Base-by-base conservation (phyloP, 805 yeast genomes). In the Isabelozyma heimii region DNA sequence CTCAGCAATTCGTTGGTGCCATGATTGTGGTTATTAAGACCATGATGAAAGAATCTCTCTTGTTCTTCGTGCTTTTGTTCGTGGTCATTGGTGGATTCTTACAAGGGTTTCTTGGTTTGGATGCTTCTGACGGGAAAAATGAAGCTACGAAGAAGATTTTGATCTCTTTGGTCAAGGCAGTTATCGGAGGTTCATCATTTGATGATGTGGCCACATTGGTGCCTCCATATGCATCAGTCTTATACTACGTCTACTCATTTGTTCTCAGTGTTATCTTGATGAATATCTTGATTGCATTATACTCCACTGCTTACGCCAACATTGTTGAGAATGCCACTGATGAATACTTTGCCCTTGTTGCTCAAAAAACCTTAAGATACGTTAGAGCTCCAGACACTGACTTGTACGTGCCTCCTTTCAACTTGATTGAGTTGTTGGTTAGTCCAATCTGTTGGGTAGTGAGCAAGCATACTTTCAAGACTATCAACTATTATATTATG, bases 321-420 rank as follows among this genome's bases (percentile, higher is more conserved):
- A 89, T 90, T 53, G 86, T 85, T 45, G 92, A 82, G 43, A 88
- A 89, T 70, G 90, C 96, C 1, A 81, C 85, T 15, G 89, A 87
- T 60, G 96, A 90, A 63, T 90, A 85, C 61, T 79, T 89, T 73
- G 95, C 95, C 0, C 76, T 89, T 47, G 87, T 87, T 55, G 88
- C 96, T 4, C 87, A 87, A 52, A 89, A 90, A 72, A 89, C 95
- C 0, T 75, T 90, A 56, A 77, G 91, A 52, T 90, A 87, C 62
- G 83, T 89, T 46, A 77, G 97, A 57, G 96, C 96, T 0, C 97
- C 97, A 0, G 97, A 90, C 69, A 85, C 83, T 49, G 83, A 87
- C 60, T 87, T 89, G 39, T 90, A 82, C 62, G 91, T 89, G 24
- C 92, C 97, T 4, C 97, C 97, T 4, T 76, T 89, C 54, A 90